phyloP scores from a whole-genome alignment of 306 rosid genomes.

The Lagenaria siceraria region DNA sequence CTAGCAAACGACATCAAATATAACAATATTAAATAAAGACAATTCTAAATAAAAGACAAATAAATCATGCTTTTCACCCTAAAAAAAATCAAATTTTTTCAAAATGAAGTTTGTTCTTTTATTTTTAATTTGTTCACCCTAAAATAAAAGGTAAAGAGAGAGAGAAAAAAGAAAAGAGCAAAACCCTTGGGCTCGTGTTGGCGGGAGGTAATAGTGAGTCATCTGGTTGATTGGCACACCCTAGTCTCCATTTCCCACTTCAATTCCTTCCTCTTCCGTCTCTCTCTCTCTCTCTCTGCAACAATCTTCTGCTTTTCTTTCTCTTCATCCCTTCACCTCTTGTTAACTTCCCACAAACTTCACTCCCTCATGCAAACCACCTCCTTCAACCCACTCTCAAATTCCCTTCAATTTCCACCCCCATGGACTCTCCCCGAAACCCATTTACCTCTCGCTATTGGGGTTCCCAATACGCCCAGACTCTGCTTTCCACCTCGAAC shows the following conservation, averaged over 20 bases:
- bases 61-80: too few relatives aligned
- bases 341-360: neutral
- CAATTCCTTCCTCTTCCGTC: neutral
- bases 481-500: slow-evolving; percentile 11
- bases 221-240: neutral
- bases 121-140: too few relatives aligned
- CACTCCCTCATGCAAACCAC: slow-evolving; percentile 52
- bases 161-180: neutral
- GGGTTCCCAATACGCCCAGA: slow-evolving; percentile 14
- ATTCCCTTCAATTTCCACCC: slow-evolving; percentile 13
- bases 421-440: slow-evolving; percentile 34
- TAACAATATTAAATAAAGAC: too few relatives aligned
- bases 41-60: too few relatives aligned
- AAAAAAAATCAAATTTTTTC: too few relatives aligned
- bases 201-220: neutral
- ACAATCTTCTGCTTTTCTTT: neutral
- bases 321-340: neutral
- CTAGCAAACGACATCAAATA: too few relatives aligned
- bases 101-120: too few relatives aligned
- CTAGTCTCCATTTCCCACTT: neutral
- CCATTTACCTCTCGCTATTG: slow-evolving; percentile 5
- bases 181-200: too few relatives aligned
- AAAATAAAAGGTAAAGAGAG: neutral
- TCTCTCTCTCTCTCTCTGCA: too few relatives aligned
- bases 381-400: slow-evolving; percentile 25